Evolutionary conservation across 768 basidiomycete genomes (phyloP).

Genomic region (Suillus placidus): DNA sequence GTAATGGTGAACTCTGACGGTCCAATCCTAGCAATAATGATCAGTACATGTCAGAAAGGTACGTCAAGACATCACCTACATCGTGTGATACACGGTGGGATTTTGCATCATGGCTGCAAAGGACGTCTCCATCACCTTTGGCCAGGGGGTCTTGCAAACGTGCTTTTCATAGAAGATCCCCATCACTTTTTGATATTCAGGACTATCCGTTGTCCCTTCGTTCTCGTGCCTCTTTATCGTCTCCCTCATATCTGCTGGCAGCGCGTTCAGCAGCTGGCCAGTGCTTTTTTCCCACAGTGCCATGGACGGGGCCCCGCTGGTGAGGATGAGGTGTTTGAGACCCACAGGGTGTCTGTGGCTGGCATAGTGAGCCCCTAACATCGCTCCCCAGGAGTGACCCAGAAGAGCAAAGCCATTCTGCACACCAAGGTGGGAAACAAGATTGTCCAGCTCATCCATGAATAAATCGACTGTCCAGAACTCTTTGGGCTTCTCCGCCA

Average conservation of each 20-base stretch:
- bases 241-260: constrained; percentile 24
- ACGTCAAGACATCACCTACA: constrained; percentile 15
- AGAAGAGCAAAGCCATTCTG: constrained; percentile 42
- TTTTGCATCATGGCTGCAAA: constrained; percentile 24
- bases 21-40: constrained; percentile 8
- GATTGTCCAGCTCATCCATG: constrained; percentile 50
- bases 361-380: constrained; percentile 42
- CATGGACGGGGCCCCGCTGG: constrained; percentile 31
- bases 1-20: constrained; percentile 38
- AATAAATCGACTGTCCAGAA: constrained; percentile 52
- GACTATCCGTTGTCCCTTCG: constrained; percentile 26
- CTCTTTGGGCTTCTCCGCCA: constrained; percentile 32
- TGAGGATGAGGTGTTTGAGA: constrained; percentile 34
- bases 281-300: constrained; percentile 20
- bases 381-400: constrained; percentile 57
- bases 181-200: constrained; percentile 31
- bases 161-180: constrained; percentile 30
- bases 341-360: constrained; percentile 34
- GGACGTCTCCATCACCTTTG: constrained; percentile 26
- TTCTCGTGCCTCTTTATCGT: constrained; percentile 27
- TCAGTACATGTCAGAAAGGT: neutral
- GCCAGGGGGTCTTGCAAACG: constrained; percentile 32
- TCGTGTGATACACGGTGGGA: constrained; percentile 16
- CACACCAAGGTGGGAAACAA: constrained; percentile 43
- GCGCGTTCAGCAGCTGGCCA: constrained; percentile 19